These are phyloP conservation scores for Passiflora organensis DNA, from an alignment of 345 rosid genomes.

Conservation along the genomic window DNA sequence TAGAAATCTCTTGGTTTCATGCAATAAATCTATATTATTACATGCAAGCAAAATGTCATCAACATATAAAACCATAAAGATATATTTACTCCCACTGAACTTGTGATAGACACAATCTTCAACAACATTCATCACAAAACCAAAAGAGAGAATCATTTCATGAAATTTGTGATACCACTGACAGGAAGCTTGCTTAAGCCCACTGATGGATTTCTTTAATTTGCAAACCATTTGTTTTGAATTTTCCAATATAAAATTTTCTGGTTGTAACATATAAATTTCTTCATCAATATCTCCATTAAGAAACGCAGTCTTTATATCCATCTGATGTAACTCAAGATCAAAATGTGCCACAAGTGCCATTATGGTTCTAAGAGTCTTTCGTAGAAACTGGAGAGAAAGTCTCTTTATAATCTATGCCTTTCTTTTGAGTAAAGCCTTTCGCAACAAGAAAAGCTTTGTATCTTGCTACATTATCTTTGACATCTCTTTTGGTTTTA, in stretches of 20 bases:
- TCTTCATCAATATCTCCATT: neutral
- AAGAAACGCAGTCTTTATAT: neutral
- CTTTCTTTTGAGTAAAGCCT: neutral
- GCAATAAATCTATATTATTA: neutral
- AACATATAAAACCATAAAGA: neutral
- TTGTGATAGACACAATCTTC: neutral
- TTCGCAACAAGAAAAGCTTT: neutral
- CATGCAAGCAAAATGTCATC: neutral
- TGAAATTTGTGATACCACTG: neutral
- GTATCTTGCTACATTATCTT: neutral
- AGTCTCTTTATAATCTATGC: neutral
- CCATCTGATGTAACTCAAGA: neutral
- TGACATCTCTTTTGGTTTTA: neutral
- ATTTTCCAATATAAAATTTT: neutral
- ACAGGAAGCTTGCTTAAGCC: neutral
- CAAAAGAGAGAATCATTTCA: neutral
- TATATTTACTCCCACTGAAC: neutral
- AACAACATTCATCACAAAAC: neutral
- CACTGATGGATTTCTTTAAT: conserved; percentile 1
- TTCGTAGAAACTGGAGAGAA: neutral
- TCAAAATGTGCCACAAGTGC: neutral
- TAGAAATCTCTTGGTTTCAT: neutral
- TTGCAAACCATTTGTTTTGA: neutral
- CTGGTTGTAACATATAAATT: neutral
- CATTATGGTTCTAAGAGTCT: neutral